phyloP scores from a whole-genome alignment of 352 stramenopile species.

The Hyaloperonospora arabidopsidis region DNA sequence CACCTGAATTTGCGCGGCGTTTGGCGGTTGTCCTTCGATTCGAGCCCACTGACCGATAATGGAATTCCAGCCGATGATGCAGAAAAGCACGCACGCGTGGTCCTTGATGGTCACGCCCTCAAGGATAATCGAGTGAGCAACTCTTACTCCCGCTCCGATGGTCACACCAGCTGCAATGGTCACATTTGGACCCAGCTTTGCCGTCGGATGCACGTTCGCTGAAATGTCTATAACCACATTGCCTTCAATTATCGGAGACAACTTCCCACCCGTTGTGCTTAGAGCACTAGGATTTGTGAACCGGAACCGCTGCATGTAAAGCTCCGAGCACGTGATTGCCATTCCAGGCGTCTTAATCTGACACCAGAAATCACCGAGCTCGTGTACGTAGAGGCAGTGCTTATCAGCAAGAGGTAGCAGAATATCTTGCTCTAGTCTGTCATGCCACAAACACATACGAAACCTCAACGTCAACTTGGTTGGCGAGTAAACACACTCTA shows the following conservation, averaged over 20 bases:
- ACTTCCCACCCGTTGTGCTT: constrained; percentile 70
- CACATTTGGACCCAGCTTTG: constrained; percentile 83
- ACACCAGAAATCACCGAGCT: constrained; percentile 86
- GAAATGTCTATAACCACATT: constrained; percentile 80
- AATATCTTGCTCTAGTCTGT: constrained; percentile 78
- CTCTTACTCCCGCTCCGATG: constrained; percentile 69
- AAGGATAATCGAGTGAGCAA: constrained; percentile 85
- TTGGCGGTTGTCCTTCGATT: constrained; percentile 75
- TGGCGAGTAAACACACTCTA: background rate
- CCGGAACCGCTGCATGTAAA: constrained; percentile 88
- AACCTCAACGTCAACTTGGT: constrained; percentile 10
- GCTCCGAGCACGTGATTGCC: constrained; percentile 85
- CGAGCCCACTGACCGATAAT: constrained; percentile 83
- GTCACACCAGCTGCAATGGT: constrained; percentile 78
- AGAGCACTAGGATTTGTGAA: constrained; percentile 83
- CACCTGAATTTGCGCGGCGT: constrained; percentile 62
- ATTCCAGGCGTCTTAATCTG: constrained; percentile 88
- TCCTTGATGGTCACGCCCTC: constrained; percentile 85
- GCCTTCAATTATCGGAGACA: constrained; percentile 79
- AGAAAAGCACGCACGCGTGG: constrained; percentile 80
- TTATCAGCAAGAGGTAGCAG: constrained; percentile 75
- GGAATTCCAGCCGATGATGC: constrained; percentile 86
- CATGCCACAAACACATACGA: background rate
- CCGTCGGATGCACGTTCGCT: constrained; percentile 74
- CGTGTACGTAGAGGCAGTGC: constrained; percentile 62